Base-by-base conservation (phyloP, 1,139 yeast species). In the Hanseniaspora sp. region DNA sequence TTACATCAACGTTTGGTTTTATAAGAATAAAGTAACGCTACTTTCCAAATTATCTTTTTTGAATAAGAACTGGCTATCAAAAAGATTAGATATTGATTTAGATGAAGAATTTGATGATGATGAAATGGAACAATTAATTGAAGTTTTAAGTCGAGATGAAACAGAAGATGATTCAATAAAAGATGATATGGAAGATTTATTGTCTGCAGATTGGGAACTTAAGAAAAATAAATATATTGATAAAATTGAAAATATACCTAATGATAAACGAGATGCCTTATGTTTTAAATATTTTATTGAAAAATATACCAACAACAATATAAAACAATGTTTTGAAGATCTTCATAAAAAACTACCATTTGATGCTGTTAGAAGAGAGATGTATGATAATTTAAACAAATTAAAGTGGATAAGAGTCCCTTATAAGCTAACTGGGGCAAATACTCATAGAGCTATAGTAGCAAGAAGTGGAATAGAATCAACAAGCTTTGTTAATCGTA, bases 371-470 rank as follows among this genome's bases (percentile, higher is more conserved):
- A 70, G 81, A 57, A 57, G 58, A 42, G 62, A 59, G 17, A 82
- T 82, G 34, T 64, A 76, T 38, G 63, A 71, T 2, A 76, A 78
- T 58, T 69, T 84, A 62, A 80, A 80, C 61, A 60, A 67, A 31
- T 61, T 83, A 12, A 69, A 73, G n/a, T 83, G 90, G 88, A 69
- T 76, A 52, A 82, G 83, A 61, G 71, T 83, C 15, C 82, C 88
- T 0, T 79, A 80, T 1, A 80, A 77, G 60, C 71, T 82, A 46
- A 83, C 80, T 59, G 76, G 80, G 15, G 72, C 82, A 66, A 83
- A 83, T 64, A 79, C 92, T 0, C 94, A 84, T 62, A 87, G 80
- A 61, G 82, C 83, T 0, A 79, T 83, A 44, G 81, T 82, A 29
- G 83, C 86, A 11, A 71, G 94, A 58, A 71, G 82, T 56, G 88